Base-by-base conservation (phyloP, 108 stramenopile species). In the Chaetoceros muelleri region DNA sequence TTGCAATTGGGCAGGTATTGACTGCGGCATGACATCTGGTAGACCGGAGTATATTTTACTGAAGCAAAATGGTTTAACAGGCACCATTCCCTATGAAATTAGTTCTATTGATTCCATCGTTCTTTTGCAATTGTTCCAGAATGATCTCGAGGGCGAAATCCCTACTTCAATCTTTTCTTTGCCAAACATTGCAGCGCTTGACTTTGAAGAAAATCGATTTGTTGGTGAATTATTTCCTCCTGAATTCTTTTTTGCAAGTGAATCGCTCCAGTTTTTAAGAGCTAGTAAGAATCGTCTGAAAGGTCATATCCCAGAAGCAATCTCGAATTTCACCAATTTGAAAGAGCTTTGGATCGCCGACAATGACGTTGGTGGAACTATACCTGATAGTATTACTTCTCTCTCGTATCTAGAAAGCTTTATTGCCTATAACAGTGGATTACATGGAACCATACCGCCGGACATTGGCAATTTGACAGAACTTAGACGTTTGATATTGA, bases 321-420 rank as follows among this genome's bases (percentile, higher is more conserved):
- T 87, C 25, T 53, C 58, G 5, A 46, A 55, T 10, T 19, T 70
- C 44, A 53, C 23, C 10, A 23, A 46, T 20, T 51, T 87, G 24
- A 55, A 64, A 24, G 67, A 78, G 1, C 66, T 82, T 24, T 65
- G 74, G 44, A 25, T 79, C 30, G 81, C 76, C 22, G 57, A 61
- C 34, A 87, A 80, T 64, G 29, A 54, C 21, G 58, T 86, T 2
- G 29, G 31, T 24, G 81, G 81, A 3, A 53, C 34, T 24, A 73
- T 82, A 44, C 68, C 71, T 51, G 22, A 66, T 1, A 53, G 67
- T 28, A 34, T 78, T 40, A 40, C 34, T 10, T 13, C 5, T 5
- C 13, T 40, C 8, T 5, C 13, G 34, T 5, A 40, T 40, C 13
- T 40, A 40, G 13, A 5, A 10, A 40, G 34, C 34, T 40, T 40